phyloP scores from a whole-genome alignment of 352 stramenopile species.

The Globisporangium radiosum region DNA sequence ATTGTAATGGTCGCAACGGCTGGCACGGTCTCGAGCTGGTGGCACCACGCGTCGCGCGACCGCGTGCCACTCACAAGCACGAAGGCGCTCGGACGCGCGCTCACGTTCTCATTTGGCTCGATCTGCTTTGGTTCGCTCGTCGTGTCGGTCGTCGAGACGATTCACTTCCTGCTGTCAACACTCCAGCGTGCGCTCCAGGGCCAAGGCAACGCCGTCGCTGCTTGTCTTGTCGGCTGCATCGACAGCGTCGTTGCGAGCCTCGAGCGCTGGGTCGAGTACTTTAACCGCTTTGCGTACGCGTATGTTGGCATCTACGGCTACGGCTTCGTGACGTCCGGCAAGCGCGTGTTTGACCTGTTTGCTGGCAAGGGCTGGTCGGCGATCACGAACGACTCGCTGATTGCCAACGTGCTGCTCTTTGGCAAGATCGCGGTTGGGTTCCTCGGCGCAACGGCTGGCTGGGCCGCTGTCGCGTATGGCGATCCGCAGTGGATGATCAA shows the following conservation, averaged over 20 bases:
- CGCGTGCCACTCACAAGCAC: conserved; percentile 29
- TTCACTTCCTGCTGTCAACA: conserved; percentile 35
- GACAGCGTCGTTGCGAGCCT: conserved; percentile 54
- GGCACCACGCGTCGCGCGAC: conserved; percentile 50
- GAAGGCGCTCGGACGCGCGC: conserved; percentile 40
- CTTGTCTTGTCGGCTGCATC: conserved; percentile 37
- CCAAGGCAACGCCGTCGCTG: conserved; percentile 46
- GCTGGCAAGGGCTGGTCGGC: conserved; percentile 46
- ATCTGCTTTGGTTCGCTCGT: conserved; percentile 83
- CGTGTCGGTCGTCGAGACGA: conserved; percentile 62
- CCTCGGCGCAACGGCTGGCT: conserved; percentile 36
- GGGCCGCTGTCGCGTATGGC: conserved; percentile 27
- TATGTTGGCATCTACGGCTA: conserved; percentile 74
- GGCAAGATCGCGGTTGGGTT: conserved; percentile 55
- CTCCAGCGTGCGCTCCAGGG: conserved; percentile 33
- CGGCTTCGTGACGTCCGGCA: conserved; percentile 41
- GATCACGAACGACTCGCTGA: conserved; percentile 69
- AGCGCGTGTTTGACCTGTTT: conserved; percentile 50
- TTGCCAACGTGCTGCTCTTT: conserved; percentile 50
- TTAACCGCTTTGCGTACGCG: conserved; percentile 71
- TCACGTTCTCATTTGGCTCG: conserved; percentile 81
- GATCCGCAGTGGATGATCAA: conserved; percentile 36
- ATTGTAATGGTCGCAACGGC: conserved; percentile 77
- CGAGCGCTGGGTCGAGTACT: conserved; percentile 61
- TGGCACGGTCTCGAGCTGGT: conserved; percentile 83